phyloP scores from a whole-genome alignment of 2,329 filamentous ascomycete species.

The Fusarium veterinarium region DNA sequence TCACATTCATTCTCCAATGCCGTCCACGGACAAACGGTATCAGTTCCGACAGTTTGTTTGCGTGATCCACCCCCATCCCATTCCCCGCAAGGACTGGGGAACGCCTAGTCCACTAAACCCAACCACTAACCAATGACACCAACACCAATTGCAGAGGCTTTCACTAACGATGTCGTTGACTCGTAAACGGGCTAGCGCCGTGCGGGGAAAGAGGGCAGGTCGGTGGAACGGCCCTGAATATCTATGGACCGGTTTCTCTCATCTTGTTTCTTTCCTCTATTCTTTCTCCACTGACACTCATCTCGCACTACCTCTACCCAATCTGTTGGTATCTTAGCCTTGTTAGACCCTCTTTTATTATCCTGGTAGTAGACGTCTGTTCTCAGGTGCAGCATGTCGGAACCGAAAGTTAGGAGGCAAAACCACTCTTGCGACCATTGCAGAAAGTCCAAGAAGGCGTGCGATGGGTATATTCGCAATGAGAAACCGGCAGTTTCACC shows the following conservation, averaged over 20 bases:
- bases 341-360: neutral
- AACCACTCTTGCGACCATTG: neutral
- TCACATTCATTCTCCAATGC: neutral
- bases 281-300: neutral
- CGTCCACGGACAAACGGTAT: neutral
- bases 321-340: neutral
- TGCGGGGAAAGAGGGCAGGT: neutral
- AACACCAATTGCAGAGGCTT: neutral
- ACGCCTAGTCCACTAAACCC: neutral
- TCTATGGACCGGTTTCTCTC: neutral
- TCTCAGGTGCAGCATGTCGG: neutral
- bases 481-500: neutral
- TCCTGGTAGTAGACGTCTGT: neutral
- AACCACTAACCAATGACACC: neutral
- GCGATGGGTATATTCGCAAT: neutral
- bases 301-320: neutral
- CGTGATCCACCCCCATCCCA: neutral
- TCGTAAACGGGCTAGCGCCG: neutral
- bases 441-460: neutral
- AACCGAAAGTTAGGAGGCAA: neutral
- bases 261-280: conserved; percentile 1
- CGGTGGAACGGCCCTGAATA: neutral
- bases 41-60: neutral
- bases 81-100: neutral
- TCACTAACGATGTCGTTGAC: neutral